phyloP scores from a whole-genome alignment of 768 basidiomycete species.

The Rickenella mellea region DNA sequence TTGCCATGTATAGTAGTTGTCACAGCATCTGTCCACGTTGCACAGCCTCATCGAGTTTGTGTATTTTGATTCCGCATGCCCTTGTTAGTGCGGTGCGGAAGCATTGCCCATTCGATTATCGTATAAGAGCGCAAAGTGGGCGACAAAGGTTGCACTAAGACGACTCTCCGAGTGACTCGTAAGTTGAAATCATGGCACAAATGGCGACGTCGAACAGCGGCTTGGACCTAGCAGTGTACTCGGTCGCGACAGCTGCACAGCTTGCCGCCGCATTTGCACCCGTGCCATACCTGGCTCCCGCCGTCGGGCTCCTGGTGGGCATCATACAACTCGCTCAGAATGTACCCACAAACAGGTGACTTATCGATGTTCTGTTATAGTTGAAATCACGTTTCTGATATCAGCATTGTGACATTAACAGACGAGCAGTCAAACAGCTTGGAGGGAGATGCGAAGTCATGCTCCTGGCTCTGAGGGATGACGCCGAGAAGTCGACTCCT shows the following conservation, averaged over 20 bases:
- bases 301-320: slow-evolving; percentile 29
- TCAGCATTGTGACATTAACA: slow-evolving; percentile 17
- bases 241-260: slow-evolving; percentile 25
- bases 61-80: no score
- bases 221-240: neutral
- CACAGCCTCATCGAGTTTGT: no score
- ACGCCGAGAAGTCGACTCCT: slow-evolving; percentile 17
- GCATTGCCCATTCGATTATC: no score
- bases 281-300: slow-evolving; percentile 36
- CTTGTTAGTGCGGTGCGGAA: no score
- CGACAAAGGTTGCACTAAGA: no score
- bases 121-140: no score
- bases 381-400: slow-evolving; percentile 1
- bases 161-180: no score
- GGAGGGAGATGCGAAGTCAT: slow-evolving; percentile 37
- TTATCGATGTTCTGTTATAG: neutral
- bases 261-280: slow-evolving; percentile 37
- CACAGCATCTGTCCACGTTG: no score
- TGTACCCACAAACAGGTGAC: slow-evolving; percentile 38
- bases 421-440: slow-evolving; percentile 34
- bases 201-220: neutral
- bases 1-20: no score
- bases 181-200: no score
- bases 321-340: slow-evolving; percentile 39
- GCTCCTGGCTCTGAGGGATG: slow-evolving; percentile 28